Percentiles rank a stretch among this genome's conserved stretches.
phyloP scores from a whole-genome alignment of 2,329 filamentous ascomycete genomes.

The Diaporthe batatas region DNA sequence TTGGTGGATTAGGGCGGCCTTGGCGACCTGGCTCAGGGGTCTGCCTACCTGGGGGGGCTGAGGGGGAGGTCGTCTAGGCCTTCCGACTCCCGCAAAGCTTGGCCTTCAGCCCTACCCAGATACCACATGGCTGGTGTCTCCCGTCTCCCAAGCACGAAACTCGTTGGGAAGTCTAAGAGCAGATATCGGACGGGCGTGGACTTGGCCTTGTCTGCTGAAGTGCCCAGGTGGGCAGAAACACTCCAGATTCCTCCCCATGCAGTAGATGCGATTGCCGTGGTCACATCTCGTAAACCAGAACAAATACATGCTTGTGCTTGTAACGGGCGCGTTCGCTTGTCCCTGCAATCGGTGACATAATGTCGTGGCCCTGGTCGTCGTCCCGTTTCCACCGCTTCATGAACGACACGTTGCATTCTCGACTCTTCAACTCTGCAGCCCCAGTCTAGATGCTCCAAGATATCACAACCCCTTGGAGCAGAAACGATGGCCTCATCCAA shows the following conservation, averaged over 20 bases:
- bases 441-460: not conserved
- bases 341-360: constrained; percentile 7
- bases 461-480: constrained; percentile 20
- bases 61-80: constrained; percentile 12
- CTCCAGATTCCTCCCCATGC: too few relatives aligned
- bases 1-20: constrained; percentile 22
- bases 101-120: constrained; percentile 32
- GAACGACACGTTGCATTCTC: not conserved
- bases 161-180: not conserved
- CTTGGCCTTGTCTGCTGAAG: not conserved
- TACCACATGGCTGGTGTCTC: constrained; percentile 1
- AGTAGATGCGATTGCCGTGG: not conserved
- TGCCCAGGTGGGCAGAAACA: not conserved
- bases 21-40: constrained; percentile 31
- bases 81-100: constrained; percentile 34
- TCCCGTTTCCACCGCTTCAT: not conserved
- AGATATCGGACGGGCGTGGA: not conserved
- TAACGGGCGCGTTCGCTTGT: not conserved
- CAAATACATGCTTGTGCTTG: not conserved
- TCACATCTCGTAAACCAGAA: not conserved
- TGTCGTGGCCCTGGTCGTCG: not conserved
- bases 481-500: too few relatives aligned
- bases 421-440: too few relatives aligned
- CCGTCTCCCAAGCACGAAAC: not conserved
- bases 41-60: constrained; percentile 6